Percentiles rank a stretch among this genome's conserved stretches.
Evolutionary conservation across 345 rosid species (phyloP).

Genomic region (Brassica nigra): DNA sequence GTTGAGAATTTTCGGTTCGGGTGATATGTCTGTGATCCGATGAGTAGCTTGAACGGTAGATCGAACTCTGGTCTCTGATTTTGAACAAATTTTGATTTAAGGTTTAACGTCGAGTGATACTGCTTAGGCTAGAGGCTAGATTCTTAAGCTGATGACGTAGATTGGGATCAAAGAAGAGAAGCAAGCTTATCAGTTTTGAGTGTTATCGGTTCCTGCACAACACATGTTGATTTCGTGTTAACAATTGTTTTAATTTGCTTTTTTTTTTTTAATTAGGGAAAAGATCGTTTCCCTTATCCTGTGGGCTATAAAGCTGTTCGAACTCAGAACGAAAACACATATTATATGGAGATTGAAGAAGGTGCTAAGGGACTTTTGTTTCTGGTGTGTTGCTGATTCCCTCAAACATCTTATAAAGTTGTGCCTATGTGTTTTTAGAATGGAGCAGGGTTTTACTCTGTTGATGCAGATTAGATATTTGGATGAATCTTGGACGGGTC

Average conservation of each 20-base stretch:
- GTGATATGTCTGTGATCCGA: neutral
- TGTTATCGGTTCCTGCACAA: neutral
- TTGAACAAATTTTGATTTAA: neutral
- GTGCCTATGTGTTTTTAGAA: neutral
- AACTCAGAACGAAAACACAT: conserved; percentile 57
- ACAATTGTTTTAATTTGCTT: neutral
- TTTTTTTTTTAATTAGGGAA: conserved; percentile 58
- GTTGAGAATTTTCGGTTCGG: neutral
- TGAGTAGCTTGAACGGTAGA: neutral
- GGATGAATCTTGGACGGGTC: conserved; percentile 70
- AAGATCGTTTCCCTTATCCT: conserved; percentile 92
- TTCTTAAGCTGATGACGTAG: neutral
- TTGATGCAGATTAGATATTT: conserved; percentile 59
- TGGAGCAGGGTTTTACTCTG: conserved; percentile 12
- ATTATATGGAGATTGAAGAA: conserved; percentile 69
- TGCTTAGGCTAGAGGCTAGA: neutral
- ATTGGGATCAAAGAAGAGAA: neutral
- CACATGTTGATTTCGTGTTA: neutral
- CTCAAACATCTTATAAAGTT: neutral
- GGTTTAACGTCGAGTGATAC: neutral
- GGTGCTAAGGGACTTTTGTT: conserved; percentile 85
- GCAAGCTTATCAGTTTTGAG: neutral
- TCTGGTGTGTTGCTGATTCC: conserved; percentile 47
- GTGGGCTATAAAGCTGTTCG: conserved; percentile 79
- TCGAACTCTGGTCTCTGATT: conserved; percentile 14